Base-by-base conservation (phyloP, 768 basidiomycete species). In the Rhodotorula babjevae region DNA sequence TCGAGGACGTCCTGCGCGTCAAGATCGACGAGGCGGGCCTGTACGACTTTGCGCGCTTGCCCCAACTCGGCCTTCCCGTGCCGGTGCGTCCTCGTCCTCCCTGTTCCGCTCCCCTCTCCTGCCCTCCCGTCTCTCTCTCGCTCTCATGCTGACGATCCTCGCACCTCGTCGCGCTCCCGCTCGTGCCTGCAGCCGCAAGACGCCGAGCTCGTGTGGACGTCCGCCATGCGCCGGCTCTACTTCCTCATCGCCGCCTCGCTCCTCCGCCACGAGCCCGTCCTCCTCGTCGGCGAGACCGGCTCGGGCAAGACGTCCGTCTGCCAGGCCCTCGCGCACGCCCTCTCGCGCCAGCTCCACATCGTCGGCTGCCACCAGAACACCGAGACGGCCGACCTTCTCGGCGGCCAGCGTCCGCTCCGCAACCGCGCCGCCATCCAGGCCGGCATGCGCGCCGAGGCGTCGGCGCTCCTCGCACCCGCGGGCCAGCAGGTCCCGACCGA, bases 341-440 rank as follows among this genome's bases (percentile, higher is more conserved):
- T 86, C 33, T 81, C 81, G 36, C 87, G 87, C 77, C 82, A 80
- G 49, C 83, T 99, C 40, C 83, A 89, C 76, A 84, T 87, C 9
- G 86, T 99, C 74, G 98, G 92, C 76, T 98, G 96, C 78, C 96
- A 99, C 80, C 93, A 96, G 81, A 97, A 96, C 79, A 98, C 94
- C 40, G 96, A 99, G 82, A 96, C 95, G 0, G 92, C 94, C 19
- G 96, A 99, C 80, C 84, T 99, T 33, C 91, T 98, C 63, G 96
- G 96, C 29, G 91, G 93, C 50, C 86, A 96, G 75, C 86, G 95
- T 47, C 95, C 95, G 11, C 83, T 92, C 19, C 87, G 95, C 44
- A 92, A 91, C 81, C 87, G 90, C 31, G 82, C 83, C 29, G 81
- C 86, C 10, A 69, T 84, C 19, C 85, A 87, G 74, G 84, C 84